Percentiles rank a stretch among this genome's conserved stretches.
Conservation (phyloP, 2,329 filamentous ascomycete genomes). For the Ascochyta rabiei region DNA sequence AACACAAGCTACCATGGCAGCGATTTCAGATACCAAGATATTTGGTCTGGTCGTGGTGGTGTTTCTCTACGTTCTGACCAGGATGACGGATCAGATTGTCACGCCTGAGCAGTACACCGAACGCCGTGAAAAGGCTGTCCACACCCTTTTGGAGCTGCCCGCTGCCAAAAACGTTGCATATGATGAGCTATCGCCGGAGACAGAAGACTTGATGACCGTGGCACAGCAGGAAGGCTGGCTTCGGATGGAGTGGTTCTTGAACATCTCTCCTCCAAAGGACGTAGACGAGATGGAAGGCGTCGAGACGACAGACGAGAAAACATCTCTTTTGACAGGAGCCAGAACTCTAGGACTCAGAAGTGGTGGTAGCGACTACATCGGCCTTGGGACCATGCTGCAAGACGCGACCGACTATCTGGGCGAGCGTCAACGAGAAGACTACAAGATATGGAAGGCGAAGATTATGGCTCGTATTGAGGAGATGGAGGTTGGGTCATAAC, state of each 20-base stretch:
- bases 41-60: conserved; percentile 64
- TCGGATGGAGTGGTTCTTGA: conserved; percentile 63
- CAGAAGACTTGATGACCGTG: conserved; percentile 41
- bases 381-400: conserved; percentile 73
- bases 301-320: conserved; percentile 27
- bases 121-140: conserved; percentile 54
- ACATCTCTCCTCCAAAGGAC: conserved; percentile 50
- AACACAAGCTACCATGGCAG: conserved; percentile 5
- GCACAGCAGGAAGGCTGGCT: conserved; percentile 51
- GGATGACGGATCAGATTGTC: conserved; percentile 44
- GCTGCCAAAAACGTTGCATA: conserved; percentile 57
- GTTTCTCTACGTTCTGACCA: conserved; percentile 64
- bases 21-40: conserved; percentile 28
- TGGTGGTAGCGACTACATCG: conserved; percentile 54
- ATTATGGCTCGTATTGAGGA: conserved; percentile 63
- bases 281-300: conserved; percentile 37
- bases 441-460: conserved; percentile 66
- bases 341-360: conserved; percentile 49
- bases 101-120: conserved; percentile 41
- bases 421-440: conserved; percentile 66
- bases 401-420: conserved; percentile 74
- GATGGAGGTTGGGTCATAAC: conserved; percentile 45
- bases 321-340: conserved; percentile 35
- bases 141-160: conserved; percentile 56
- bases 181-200: conserved; percentile 49